phyloP scores from a whole-genome alignment of 202 grass and related monocot genomes.

The Setaria italica region DNA sequence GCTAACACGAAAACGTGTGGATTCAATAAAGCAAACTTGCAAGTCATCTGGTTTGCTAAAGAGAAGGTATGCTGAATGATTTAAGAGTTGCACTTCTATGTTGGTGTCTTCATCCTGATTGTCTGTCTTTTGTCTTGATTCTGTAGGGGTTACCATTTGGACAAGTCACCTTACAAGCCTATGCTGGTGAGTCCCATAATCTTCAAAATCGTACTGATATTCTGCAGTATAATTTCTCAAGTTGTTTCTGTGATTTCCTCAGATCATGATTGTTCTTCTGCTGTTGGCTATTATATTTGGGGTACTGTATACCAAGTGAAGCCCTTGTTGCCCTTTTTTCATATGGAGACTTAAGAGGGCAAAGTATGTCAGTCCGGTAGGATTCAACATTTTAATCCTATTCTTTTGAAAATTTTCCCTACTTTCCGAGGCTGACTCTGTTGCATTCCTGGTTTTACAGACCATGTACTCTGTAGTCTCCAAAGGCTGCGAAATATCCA shows the following conservation, averaged over 20 bases:
- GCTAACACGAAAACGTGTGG: slow-evolving; percentile 65
- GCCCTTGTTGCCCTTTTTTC: not conserved
- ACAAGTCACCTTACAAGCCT: slow-evolving; percentile 58
- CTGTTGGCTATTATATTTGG: slow-evolving; percentile 72
- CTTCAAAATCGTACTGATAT: not conserved
- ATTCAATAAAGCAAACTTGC: slow-evolving; percentile 80
- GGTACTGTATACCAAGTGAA: slow-evolving; percentile 50
- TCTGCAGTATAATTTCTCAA: slow-evolving; percentile 30
- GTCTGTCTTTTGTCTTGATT: slow-evolving; percentile 8
- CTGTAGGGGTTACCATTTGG: slow-evolving; percentile 62
- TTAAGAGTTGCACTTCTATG: slow-evolving; percentile 5
- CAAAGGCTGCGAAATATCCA: not conserved
- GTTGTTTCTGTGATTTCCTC: slow-evolving; percentile 20
- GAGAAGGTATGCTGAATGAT: slow-evolving; percentile 68
- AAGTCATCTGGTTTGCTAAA: slow-evolving; percentile 65
- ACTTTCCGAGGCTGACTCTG: not conserved
- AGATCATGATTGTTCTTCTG: slow-evolving; percentile 69
- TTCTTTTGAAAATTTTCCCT: not conserved
- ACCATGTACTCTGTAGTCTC: not conserved
- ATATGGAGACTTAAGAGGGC: not conserved
- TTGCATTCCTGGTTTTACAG: slow-evolving; percentile 6
- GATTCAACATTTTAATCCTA: not conserved
- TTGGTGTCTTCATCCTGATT: slow-evolving; percentile 27
- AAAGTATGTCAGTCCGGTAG: not conserved
- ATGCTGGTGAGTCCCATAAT: slow-evolving; percentile 69